Evolutionary conservation across 2,329 filamentous ascomycete genomes (phyloP), one percentile per base, ranked within the genome.

Genomic region (Sporothrix dimorphospora): DNA sequence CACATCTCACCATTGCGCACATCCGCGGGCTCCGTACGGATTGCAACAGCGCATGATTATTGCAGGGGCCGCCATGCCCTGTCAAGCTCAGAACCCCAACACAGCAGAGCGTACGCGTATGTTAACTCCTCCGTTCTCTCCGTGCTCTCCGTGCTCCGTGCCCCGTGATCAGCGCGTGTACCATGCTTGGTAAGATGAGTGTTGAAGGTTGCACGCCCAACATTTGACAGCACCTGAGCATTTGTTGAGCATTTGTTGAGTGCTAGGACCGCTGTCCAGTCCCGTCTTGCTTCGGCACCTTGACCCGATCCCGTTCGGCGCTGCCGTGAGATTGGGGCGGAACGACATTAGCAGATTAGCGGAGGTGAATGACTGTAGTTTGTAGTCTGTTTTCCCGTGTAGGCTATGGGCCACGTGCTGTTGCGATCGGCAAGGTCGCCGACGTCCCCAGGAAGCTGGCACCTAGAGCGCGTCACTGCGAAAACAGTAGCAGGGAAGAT

Each of bases 351-450:
- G 34, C 30, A 40, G 30, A 61, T 12, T 21, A 24, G 45, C 14
- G 3, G 45, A 19, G 45, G 45, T 16, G 30, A 34, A 34, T 34
- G 30, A 3, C 30, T 34, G 30, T 34, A 34, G 30, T 34, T 3
- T 6, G 45, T 19, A 47, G 4, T 1, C 0, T 4, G 45, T 61
- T 24, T 38, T 45, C 59, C 38, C 38, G n/a, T 16, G 59, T 45
- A 42, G 59, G 38, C 53, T 45, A 42, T 45, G 38, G 59, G 11
- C 59, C 59, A 45, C 21, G 59, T 63, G 59, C 38, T 45, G n/a
- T 42, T 63, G 59, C n/a, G 59, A 63, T 63, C 59, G 59, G 59
- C 38, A 42, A 42, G n/a, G 57, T 24, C 57, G n/a, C 57, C 38
- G 57, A 63, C n/a, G 34, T n/a, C 38, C 38, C n/a, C 57, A 34